Percentiles rank a stretch among this genome's conserved stretches.
phyloP scores from a whole-genome alignment of 1,284 basidiomycete species.

The Heterobasidion parviporum region DNA sequence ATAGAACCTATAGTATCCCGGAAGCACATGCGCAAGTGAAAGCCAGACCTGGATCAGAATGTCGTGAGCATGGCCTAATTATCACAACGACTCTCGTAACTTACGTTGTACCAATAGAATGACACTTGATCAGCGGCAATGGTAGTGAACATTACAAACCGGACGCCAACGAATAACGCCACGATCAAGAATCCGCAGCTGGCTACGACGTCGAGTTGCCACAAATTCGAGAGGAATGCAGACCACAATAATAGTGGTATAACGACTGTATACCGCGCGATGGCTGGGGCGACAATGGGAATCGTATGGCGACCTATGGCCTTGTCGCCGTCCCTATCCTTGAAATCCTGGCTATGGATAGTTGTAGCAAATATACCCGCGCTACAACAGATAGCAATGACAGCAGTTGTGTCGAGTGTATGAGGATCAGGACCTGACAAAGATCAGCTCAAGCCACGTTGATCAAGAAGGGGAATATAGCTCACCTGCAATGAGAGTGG shows the following conservation, averaged over 20 bases:
- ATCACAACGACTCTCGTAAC: background rate
- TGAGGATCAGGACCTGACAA: background rate
- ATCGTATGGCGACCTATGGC: conserved; percentile 20
- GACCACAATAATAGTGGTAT: conserved; percentile 12
- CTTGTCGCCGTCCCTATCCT: conserved; percentile 22
- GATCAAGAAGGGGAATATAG: conserved; percentile 1
- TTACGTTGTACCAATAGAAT: conserved; percentile 15
- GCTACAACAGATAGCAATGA: conserved; percentile 5
- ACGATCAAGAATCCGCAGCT: conserved; percentile 5
- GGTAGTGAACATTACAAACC: conserved; percentile 7
- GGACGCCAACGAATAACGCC: conserved; percentile 6
- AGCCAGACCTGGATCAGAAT: conserved; percentile 9
- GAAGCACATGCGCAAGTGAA: conserved; percentile 13
- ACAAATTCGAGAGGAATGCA: conserved; percentile 5
- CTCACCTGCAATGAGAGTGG: conserved; percentile 29
- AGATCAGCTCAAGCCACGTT: background rate
- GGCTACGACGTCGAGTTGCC: conserved; percentile 6
- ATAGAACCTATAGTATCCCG: background rate
- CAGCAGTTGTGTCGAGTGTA: background rate
- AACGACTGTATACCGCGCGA: conserved; percentile 12
- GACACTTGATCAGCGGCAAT: conserved; percentile 11
- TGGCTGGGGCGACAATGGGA: conserved; percentile 18
- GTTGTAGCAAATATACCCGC: conserved; percentile 20
- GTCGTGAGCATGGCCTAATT: background rate
- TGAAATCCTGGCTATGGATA: conserved; percentile 24